A percentile compares a stretch with the other conserved stretches of the same genome.
phyloP scores from a whole-genome alignment of 2,329 filamentous ascomycete genomes.

The Exophiala sideris region DNA sequence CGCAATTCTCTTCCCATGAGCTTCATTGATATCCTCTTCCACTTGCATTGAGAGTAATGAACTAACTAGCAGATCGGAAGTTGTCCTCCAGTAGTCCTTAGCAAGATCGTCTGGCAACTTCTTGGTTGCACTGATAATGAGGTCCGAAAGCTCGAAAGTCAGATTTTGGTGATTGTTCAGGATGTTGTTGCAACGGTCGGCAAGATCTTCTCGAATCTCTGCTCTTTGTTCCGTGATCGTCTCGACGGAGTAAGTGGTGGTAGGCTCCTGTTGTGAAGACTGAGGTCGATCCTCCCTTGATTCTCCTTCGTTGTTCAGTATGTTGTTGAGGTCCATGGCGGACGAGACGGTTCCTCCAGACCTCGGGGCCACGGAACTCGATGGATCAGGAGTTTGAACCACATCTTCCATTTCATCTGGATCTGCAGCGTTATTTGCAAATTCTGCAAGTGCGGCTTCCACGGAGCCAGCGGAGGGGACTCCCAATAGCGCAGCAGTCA shows the following conservation, averaged over 20 bases:
- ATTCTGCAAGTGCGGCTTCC: slow-evolving; percentile 13
- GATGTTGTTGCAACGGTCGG: slow-evolving; percentile 86
- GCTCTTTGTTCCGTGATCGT: slow-evolving; percentile 73
- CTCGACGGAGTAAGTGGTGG: slow-evolving; percentile 55
- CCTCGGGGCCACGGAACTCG: background rate
- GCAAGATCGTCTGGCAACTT: slow-evolving; percentile 59
- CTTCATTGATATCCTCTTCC: slow-evolving; percentile 55
- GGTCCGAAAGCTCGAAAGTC: slow-evolving; percentile 84
- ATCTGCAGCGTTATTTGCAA: slow-evolving; percentile 7
- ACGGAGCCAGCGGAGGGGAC: background rate
- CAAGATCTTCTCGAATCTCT: slow-evolving; percentile 70
- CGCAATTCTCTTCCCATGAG: slow-evolving; percentile 67
- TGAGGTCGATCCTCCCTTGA: background rate
- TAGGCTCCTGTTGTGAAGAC: background rate
- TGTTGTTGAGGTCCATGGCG: slow-evolving; percentile 23
- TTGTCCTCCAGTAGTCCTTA: slow-evolving; percentile 63
- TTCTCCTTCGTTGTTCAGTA: slow-evolving; percentile 18
- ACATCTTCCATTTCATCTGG: slow-evolving; percentile 21
- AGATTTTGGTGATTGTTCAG: slow-evolving; percentile 82
- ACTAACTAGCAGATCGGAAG: slow-evolving; percentile 77
- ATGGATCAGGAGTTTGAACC: background rate
- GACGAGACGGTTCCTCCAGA: slow-evolving; percentile 7
- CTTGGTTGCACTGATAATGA: slow-evolving; percentile 70
- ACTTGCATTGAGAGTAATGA: slow-evolving; percentile 69
- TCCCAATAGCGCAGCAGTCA: slow-evolving; percentile 2